Conservation (phyloP, 208 protist species). For the Blastocrithidia nonstop region DNA sequence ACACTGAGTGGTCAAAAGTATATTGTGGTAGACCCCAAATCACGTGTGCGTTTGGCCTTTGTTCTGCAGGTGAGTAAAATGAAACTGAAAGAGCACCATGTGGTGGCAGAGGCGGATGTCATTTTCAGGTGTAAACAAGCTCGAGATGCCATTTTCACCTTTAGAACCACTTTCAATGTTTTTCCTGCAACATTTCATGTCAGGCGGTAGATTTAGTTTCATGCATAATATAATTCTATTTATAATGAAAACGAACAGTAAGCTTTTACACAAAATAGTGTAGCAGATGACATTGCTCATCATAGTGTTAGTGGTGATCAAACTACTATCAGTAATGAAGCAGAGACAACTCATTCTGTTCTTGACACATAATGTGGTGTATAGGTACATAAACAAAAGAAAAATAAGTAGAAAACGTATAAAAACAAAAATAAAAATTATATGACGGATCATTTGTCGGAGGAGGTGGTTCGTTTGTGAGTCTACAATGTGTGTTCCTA, state of each 20-base stretch:
- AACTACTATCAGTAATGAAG: too few relatives aligned
- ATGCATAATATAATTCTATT: too few relatives aligned
- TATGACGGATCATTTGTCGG: too few relatives aligned
- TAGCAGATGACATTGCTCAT: conserved; percentile 1
- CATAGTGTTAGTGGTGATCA: conserved; percentile 2
- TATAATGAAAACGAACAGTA: too few relatives aligned
- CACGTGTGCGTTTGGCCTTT: conserved; percentile 59
- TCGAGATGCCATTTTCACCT: conserved; percentile 56
- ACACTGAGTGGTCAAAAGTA: conserved; percentile 34
- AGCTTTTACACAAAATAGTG: too few relatives aligned
- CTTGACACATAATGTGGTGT: too few relatives aligned
- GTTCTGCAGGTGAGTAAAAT: conserved; percentile 32
- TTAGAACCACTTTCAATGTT: conserved; percentile 40
- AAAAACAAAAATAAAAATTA: too few relatives aligned
- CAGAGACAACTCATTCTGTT: too few relatives aligned
- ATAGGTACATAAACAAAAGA: too few relatives aligned
- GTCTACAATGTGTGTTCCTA: conserved; percentile 7
- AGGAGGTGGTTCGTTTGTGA: too few relatives aligned
- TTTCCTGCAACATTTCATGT: conserved; percentile 50
- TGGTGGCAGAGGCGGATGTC: conserved; percentile 32
- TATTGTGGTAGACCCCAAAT: conserved; percentile 68
- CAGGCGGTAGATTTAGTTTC: conserved; percentile 10
- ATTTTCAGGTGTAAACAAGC: conserved; percentile 78
- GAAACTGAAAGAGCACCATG: conserved; percentile 10
- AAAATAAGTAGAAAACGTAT: too few relatives aligned